phyloP scores from a whole-genome alignment of 257 asterid species.

The Solanum chaucha region DNA sequence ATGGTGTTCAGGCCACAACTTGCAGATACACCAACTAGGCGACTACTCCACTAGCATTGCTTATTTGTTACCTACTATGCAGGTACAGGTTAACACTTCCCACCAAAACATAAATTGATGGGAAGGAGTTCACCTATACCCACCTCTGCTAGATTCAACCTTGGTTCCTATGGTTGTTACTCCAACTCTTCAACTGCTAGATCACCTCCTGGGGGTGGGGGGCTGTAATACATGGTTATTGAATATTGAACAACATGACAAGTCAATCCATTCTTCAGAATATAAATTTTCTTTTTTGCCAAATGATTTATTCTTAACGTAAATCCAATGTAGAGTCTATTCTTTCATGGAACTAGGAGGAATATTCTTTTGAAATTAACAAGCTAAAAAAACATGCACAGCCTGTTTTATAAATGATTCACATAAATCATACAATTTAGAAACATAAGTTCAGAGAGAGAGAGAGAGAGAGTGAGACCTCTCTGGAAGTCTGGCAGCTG shows the following conservation, averaged over 20 bases:
- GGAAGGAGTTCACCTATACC: not conserved
- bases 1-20: not conserved
- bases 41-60: not conserved
- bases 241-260: not conserved
- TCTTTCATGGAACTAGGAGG: not conserved
- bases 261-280: not conserved
- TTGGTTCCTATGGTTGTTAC: not conserved
- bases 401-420: not conserved
- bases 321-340: not conserved
- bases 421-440: not conserved
- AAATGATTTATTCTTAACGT: not conserved
- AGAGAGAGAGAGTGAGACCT: slow-evolving; percentile 35
- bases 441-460: not conserved
- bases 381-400: not conserved
- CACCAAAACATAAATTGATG: not conserved
- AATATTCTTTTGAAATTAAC: not conserved
- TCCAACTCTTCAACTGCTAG: not conserved
- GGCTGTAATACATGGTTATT: not conserved
- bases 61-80: not conserved
- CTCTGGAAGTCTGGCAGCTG: slow-evolving; percentile 92
- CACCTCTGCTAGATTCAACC: not conserved
- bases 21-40: not conserved
- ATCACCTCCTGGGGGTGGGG: not conserved
- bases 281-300: not conserved
- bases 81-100: not conserved